Evolutionary conservation across 768 basidiomycete species (phyloP).

Genomic region (Podaxis sp.): DNA sequence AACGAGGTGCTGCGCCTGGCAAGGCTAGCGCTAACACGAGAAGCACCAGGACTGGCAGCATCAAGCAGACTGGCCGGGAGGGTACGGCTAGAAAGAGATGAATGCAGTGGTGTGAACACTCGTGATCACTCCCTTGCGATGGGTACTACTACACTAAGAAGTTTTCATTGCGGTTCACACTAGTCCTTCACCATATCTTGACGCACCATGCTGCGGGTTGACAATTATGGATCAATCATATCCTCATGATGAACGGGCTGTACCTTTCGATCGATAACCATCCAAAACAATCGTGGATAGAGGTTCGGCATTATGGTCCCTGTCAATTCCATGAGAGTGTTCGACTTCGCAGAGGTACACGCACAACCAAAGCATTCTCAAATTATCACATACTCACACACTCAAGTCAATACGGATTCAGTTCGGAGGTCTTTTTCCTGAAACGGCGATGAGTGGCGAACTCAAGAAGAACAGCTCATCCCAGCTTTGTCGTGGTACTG

Average conservation of each 20-base stretch:
- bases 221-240: neutral
- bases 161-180: neutral
- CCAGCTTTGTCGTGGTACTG: neutral
- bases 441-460: no score
- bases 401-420: neutral
- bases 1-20: neutral
- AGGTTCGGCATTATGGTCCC: neutral
- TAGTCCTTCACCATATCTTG: neutral
- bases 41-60: neutral
- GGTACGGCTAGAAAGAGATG: constrained; percentile 2
- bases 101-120: neutral
- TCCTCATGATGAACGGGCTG: neutral
- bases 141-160: neutral
- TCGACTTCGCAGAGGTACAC: neutral
- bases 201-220: neutral
- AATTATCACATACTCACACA: neutral
- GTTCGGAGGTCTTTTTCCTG: no score
- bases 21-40: neutral
- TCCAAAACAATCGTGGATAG: neutral
- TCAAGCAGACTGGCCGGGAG: constrained; percentile 7
- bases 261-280: neutral
- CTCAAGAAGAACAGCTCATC: neutral
- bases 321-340: neutral
- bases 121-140: neutral
- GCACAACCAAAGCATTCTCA: neutral